Percentiles rank a stretch among this genome's conserved stretches.
Evolutionary conservation across 2,329 filamentous ascomycete species (phyloP).

Genomic region (Fusarium cyanostomum): DNA sequence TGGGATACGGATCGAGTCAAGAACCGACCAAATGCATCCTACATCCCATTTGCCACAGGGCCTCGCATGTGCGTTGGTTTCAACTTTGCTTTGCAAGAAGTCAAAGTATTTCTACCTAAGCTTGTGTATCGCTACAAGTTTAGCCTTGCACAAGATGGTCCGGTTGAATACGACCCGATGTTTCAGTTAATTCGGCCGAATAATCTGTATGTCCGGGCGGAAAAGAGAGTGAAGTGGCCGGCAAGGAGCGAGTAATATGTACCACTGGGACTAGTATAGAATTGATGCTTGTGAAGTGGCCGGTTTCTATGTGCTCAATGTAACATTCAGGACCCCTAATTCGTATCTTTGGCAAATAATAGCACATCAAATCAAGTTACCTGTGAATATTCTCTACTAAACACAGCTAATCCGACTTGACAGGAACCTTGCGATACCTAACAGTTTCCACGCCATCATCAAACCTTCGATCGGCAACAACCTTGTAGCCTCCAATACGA

Average conservation of each 20-base stretch:
- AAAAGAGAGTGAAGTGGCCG: slow-evolving; percentile 61
- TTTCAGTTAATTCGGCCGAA: slow-evolving; percentile 67
- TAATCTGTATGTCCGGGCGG: slow-evolving; percentile 63
- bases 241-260: slow-evolving; percentile 28
- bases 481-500: slow-evolving; percentile 58
- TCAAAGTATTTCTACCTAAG: slow-evolving; percentile 67
- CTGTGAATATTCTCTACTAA: too few species aligned
- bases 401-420: slow-evolving; percentile 27
- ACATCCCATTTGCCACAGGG: slow-evolving; percentile 68
- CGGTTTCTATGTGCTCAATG: too few species aligned
- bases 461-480: slow-evolving; percentile 56
- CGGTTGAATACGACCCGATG: slow-evolving; percentile 67
- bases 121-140: slow-evolving; percentile 69
- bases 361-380: too few species aligned
- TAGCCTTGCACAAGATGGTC: slow-evolving; percentile 57
- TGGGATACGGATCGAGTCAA: slow-evolving; percentile 66
- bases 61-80: slow-evolving; percentile 69
- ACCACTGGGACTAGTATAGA: too few species aligned
- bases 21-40: slow-evolving; percentile 60
- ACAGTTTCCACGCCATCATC: slow-evolving; percentile 55
- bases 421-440: slow-evolving; percentile 50
- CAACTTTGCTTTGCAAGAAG: slow-evolving; percentile 70
- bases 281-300: too few species aligned
- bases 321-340: too few species aligned
- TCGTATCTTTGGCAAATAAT: too few species aligned